Evolutionary conservation across 2,329 filamentous ascomycete species (phyloP).

Genomic region (Hawksworthiomyces lignivorus): DNA sequence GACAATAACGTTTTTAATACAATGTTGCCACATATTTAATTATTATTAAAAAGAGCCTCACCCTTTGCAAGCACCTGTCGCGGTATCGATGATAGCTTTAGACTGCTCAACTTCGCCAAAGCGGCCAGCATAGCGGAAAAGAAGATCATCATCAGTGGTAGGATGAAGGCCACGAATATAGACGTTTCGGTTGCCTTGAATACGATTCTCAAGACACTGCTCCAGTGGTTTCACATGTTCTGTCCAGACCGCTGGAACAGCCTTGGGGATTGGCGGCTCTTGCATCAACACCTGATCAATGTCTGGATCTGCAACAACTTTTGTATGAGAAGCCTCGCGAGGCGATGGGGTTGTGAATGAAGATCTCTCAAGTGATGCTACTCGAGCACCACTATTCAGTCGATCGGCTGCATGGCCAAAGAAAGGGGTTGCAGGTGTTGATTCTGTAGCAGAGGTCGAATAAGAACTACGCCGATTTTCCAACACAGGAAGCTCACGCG

Average conservation of each 20-base stretch:
- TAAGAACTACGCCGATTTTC: slow-evolving; percentile 62
- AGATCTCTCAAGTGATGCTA: slow-evolving; percentile 52
- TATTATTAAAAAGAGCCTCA: slow-evolving; percentile 42
- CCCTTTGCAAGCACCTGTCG: slow-evolving; percentile 94
- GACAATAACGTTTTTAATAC: no score
- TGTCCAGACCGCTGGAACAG: slow-evolving; percentile 83
- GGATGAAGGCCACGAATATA: slow-evolving; percentile 96
- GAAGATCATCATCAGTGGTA: slow-evolving; percentile 86
- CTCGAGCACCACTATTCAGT: slow-evolving; percentile 48
- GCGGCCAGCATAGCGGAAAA: slow-evolving; percentile 72
- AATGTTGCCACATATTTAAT: no score
- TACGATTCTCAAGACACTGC: slow-evolving; percentile 89
- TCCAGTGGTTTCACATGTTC: slow-evolving; percentile 86
- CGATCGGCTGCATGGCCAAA: slow-evolving; percentile 51
- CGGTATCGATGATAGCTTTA: slow-evolving; percentile 96
- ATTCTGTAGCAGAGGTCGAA: slow-evolving; percentile 53
- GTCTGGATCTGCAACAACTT: slow-evolving; percentile 37
- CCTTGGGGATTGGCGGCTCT: slow-evolving; percentile 76
- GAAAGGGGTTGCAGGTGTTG: slow-evolving; percentile 57
- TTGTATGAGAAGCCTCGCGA: slow-evolving; percentile 43
- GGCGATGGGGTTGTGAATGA: slow-evolving; percentile 62
- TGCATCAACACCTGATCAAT: slow-evolving; percentile 61
- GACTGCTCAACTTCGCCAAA: slow-evolving; percentile 94
- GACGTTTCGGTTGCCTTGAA: slow-evolving; percentile 87
- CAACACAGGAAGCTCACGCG: slow-evolving; percentile 50